These are phyloP conservation scores for Candida tammaniensis DNA, from an alignment of 805 yeast genomes.

Conservation along the genomic window DNA sequence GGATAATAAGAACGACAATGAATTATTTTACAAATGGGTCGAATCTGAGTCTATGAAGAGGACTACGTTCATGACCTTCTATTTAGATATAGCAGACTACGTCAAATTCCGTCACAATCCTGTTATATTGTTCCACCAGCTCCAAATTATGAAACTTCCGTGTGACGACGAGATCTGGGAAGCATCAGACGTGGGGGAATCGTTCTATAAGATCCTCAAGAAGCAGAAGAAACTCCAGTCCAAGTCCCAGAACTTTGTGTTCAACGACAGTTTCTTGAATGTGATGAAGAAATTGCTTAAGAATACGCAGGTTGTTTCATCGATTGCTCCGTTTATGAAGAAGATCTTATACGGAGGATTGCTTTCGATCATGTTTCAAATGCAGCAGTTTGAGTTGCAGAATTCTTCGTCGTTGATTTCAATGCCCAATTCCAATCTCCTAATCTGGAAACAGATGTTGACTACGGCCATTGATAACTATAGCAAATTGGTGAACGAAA, in stretches of 20 bases:
- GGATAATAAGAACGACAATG: constrained; percentile 25
- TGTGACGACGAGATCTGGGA: constrained; percentile 42
- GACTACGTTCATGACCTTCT: constrained; percentile 77
- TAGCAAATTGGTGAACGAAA: constrained; percentile 7
- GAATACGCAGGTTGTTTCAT: constrained; percentile 37
- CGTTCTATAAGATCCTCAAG: constrained; percentile 36
- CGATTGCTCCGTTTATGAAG: constrained; percentile 53
- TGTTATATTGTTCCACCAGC: constrained; percentile 34
- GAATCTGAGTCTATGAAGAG: constrained; percentile 77
- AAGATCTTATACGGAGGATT: constrained; percentile 42
- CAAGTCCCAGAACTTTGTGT: constrained; percentile 5
- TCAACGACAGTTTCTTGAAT: constrained; percentile 44
- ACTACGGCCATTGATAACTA: constrained; percentile 67
- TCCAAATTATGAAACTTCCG: constrained; percentile 39
- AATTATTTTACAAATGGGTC: constrained; percentile 64
- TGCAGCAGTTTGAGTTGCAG: constrained; percentile 28
- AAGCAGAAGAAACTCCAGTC: constrained; percentile 29
- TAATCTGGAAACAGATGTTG: constrained; percentile 67
- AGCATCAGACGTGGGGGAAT: constrained; percentile 34
- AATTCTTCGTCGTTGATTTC: constrained; percentile 44
- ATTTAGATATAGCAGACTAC: constrained; percentile 76
- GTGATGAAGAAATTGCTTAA: constrained; percentile 58
- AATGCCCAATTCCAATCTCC: constrained; percentile 11
- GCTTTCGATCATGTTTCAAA: constrained; percentile 25
- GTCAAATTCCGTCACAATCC: constrained; percentile 74